A percentile compares a stretch with the other conserved stretches of the same genome.
Evolutionary conservation across 345 rosid genomes (phyloP).

Genomic region (Cardamine resedifolia): DNA sequence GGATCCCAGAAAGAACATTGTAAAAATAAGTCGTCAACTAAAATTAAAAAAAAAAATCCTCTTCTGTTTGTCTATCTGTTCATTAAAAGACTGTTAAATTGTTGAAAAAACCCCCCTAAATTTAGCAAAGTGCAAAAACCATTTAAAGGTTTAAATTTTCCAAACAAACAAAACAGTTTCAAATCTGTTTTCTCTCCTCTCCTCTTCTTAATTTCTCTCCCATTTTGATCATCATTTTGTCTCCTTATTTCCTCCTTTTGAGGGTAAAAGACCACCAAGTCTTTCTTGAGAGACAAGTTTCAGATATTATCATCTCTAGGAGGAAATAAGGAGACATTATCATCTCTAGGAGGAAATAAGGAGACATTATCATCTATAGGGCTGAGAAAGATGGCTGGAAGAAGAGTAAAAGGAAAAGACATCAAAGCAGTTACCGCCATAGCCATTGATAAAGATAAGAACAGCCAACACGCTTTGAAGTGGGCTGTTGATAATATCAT

Average conservation of each 20-base stretch:
- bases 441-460: slow-evolving; percentile 76
- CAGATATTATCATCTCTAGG: slow-evolving; percentile 3
- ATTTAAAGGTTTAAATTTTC: slow-evolving; percentile 1
- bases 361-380: slow-evolving; percentile 1
- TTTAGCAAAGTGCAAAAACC: slow-evolving; percentile 27
- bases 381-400: slow-evolving; percentile 20
- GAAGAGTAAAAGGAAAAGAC: slow-evolving; percentile 37
- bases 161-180: slow-evolving; percentile 14
- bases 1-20: slow-evolving; percentile 17
- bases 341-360: background rate
- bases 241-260: background rate
- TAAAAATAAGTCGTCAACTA: slow-evolving; percentile 12
- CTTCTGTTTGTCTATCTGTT: background rate
- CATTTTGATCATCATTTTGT: background rate
- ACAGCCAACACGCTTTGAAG: slow-evolving; percentile 72
- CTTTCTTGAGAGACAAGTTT: slow-evolving; percentile 20
- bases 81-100: slow-evolving; percentile 13
- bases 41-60: background rate
- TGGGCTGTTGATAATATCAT: slow-evolving; percentile 80
- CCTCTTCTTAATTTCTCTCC: background rate
- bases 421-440: slow-evolving; percentile 47
- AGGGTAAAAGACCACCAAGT: background rate
- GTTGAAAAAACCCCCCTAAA: background rate
- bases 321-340: background rate
- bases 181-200: slow-evolving; percentile 18